These are phyloP conservation scores for Tubosaeta brunneosetosa DNA, from an alignment of 768 basidiomycete species.

Conservation along the genomic window DNA sequence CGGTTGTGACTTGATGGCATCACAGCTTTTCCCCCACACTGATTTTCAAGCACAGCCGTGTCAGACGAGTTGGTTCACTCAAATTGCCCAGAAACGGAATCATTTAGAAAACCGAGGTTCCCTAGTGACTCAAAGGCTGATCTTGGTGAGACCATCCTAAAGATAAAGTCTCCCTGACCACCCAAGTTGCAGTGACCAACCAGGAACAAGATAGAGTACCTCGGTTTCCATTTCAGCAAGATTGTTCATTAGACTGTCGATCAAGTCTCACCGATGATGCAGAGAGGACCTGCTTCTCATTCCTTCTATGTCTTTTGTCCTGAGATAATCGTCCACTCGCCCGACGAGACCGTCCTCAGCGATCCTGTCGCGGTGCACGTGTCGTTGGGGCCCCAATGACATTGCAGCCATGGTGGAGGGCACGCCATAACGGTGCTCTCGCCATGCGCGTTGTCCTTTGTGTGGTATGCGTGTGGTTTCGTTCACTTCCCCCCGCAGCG, in stretches of 20 bases:
- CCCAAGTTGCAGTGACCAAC: not conserved
- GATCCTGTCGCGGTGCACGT: conserved; percentile 33
- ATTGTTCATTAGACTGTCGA: not conserved
- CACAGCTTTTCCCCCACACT: too few relatives aligned
- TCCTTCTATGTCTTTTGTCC: conserved; percentile 70
- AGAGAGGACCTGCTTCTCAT: conserved; percentile 51
- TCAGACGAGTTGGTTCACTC: conserved; percentile 55
- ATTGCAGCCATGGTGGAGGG: too few relatives aligned
- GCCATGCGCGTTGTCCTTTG: too few relatives aligned
- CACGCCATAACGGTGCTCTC: too few relatives aligned
- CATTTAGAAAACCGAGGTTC: conserved; percentile 59
- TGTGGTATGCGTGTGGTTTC: too few relatives aligned
- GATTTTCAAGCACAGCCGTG: too few relatives aligned
- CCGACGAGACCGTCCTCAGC: conserved; percentile 56
- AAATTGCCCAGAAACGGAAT: conserved; percentile 71
- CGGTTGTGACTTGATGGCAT: too few relatives aligned
- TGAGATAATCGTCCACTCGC: conserved; percentile 72
- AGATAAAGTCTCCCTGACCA: conserved; percentile 17
- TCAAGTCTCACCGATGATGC: conserved; percentile 1
- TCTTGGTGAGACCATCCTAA: conserved; percentile 53
- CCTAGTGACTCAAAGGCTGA: conserved; percentile 63
- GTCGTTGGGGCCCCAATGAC: too few relatives aligned
- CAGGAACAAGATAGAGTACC: conserved; percentile 54
- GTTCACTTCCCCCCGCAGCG: too few relatives aligned
- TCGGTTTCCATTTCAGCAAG: conserved; percentile 82